phyloP scores from a whole-genome alignment of 176 grass and related monocot genomes.

The Tuctoria greenei region DNA sequence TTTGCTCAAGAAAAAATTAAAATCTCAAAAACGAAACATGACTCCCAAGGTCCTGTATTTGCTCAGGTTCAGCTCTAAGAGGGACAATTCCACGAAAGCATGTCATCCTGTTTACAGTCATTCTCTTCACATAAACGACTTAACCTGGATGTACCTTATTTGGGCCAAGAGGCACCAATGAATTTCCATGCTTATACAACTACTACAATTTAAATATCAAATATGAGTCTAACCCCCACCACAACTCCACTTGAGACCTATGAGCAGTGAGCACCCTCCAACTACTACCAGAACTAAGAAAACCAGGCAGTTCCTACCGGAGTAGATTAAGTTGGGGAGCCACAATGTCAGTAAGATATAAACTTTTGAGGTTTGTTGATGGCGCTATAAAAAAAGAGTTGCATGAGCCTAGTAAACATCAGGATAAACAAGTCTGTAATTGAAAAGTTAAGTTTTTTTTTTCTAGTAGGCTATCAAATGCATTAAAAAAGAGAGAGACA shows the following conservation, averaged over 20 bases:
- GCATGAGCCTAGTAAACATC: neutral
- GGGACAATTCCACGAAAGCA: neutral
- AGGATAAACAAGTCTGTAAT: conserved; percentile 2
- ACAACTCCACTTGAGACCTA: neutral
- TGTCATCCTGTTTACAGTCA: neutral
- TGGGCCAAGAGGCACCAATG: neutral
- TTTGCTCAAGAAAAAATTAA: neutral
- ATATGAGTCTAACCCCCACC: neutral
- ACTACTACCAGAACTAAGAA: neutral
- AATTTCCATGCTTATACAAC: neutral
- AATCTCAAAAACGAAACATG: neutral
- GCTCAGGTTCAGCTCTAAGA: neutral
- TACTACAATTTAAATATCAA: neutral
- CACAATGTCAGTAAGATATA: conserved; percentile 28
- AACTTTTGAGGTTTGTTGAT: conserved; percentile 18
- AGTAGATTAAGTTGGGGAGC: neutral
- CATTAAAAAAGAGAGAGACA: neutral
- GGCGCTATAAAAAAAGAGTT: neutral
- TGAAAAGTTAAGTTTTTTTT: conserved; percentile 12
- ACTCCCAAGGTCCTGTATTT: neutral
- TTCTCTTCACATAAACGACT: neutral
- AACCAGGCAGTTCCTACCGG: neutral
- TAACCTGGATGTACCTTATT: neutral
- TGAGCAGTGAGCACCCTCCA: neutral
- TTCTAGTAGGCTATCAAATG: conserved; percentile 1